These are phyloP conservation scores for Nannizzia gypsea DNA, from an alignment of 2,329 filamentous ascomycete species.

Conservation along the genomic window DNA sequence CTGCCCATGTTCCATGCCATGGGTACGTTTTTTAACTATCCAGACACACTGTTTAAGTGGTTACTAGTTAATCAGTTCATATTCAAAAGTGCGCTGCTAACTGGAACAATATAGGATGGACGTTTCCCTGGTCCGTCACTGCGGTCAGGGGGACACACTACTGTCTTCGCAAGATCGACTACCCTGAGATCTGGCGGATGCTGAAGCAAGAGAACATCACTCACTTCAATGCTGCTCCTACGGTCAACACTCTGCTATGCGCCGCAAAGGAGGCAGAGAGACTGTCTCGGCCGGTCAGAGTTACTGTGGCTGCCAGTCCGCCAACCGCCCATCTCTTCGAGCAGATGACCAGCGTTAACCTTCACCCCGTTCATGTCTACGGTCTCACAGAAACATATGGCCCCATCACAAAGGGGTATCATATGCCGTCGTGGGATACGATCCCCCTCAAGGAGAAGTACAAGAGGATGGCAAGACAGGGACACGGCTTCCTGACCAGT, in stretches of 20 bases:
- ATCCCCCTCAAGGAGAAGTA: slow-evolving; percentile 68
- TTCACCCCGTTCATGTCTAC: slow-evolving; percentile 87
- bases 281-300: slow-evolving; percentile 59
- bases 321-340: slow-evolving; percentile 85
- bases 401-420: slow-evolving; percentile 87
- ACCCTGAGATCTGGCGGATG: slow-evolving; percentile 79
- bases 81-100: background rate
- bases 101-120: slow-evolving; percentile 45
- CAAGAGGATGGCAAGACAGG: slow-evolving; percentile 81
- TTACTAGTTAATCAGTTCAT: no score
- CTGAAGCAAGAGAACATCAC: slow-evolving; percentile 79
- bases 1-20: slow-evolving; percentile 71
- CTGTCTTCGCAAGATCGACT: slow-evolving; percentile 89
- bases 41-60: no score
- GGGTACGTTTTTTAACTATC: slow-evolving; percentile 27
- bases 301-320: slow-evolving; percentile 86
- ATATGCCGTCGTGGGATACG: slow-evolving; percentile 70
- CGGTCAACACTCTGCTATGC: slow-evolving; percentile 88
- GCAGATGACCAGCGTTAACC: slow-evolving; percentile 77
- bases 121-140: slow-evolving; percentile 86
- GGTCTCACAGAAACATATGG: slow-evolving; percentile 83
- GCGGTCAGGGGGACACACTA: slow-evolving; percentile 90
- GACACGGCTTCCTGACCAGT: slow-evolving; percentile 77
- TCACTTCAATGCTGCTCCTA: slow-evolving; percentile 92
- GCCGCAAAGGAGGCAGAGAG: slow-evolving; percentile 61